Evolutionary conservation across 495 filamentous ascomycete species (phyloP).

Genomic region (Penicillium canescens): DNA sequence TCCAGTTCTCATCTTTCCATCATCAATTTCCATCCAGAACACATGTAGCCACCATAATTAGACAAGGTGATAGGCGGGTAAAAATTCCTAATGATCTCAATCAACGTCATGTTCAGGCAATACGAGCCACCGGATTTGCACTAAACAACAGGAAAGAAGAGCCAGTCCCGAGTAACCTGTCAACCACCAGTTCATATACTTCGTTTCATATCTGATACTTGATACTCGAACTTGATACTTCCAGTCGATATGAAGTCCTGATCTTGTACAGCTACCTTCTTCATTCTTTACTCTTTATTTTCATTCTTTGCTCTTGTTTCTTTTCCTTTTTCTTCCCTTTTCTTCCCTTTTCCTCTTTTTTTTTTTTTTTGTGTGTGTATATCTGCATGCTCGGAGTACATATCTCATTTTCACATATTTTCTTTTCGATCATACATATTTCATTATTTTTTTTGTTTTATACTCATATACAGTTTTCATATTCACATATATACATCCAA

Average conservation of each 20-base stretch:
- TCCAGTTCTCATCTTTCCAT: too few species aligned
- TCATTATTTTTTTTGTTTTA: background rate
- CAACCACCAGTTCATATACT: too few species aligned
- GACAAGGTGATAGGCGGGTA: conserved; percentile 4
- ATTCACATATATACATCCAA: background rate
- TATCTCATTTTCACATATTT: background rate
- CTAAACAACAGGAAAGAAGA: background rate
- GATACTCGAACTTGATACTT: background rate
- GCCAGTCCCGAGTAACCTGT: too few species aligned
- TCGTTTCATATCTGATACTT: background rate
- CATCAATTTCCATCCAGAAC: too few species aligned
- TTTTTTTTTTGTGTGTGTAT: too few species aligned
- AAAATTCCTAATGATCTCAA: conserved; percentile 9
- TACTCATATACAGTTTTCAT: background rate
- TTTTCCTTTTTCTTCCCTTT: background rate
- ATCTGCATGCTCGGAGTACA: background rate
- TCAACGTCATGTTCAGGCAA: conserved; percentile 10
- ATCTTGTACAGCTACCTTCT: conserved; percentile 1
- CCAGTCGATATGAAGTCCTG: background rate
- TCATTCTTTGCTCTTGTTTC: background rate
- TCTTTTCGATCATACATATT: background rate
- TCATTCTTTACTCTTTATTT: too few species aligned
- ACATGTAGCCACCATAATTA: too few species aligned
- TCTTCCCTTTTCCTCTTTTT: too few species aligned
- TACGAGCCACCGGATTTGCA: background rate